phyloP scores from a whole-genome alignment of 805 yeast species.

The Ogataea pini region DNA sequence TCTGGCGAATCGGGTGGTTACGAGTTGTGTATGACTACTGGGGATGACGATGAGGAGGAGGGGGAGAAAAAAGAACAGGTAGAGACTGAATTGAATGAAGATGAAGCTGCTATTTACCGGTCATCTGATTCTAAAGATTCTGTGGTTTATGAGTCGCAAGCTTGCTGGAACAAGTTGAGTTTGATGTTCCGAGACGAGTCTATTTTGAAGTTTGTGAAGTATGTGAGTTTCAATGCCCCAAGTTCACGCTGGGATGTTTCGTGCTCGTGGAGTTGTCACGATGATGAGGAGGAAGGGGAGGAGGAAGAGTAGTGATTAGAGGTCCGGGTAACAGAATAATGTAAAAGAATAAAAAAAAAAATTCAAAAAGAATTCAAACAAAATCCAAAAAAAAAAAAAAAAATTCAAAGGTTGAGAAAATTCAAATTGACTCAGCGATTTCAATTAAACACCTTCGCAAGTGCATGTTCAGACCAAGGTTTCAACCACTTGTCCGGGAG shows the following conservation, averaged over 20 bases:
- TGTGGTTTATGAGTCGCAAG: constrained; percentile 76
- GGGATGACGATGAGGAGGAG: constrained; percentile 41
- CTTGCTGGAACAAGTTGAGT: constrained; percentile 78
- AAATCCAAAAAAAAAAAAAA: neutral
- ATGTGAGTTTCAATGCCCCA: constrained; percentile 82
- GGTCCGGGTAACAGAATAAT: neutral
- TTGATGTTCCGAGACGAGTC: constrained; percentile 80
- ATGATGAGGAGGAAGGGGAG: constrained; percentile 44
- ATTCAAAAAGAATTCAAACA: neutral
- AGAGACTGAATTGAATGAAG: constrained; percentile 44
- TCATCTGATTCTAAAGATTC: constrained; percentile 69
- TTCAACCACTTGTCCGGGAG: constrained; percentile 2
- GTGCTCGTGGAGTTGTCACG: constrained; percentile 74
- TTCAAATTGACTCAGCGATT: no score
- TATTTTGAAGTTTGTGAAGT: constrained; percentile 89
- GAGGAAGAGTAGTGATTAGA: constrained; percentile 12
- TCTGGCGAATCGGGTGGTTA: constrained; percentile 93
- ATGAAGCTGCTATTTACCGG: constrained; percentile 85
- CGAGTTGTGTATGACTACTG: constrained; percentile 81
- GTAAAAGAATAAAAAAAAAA: neutral
- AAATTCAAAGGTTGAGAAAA: neutral
- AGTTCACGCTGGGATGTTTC: constrained; percentile 92
- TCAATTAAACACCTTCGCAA: no score
- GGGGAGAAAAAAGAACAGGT: constrained; percentile 45
- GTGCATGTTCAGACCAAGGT: constrained; percentile 4